Evolutionary conservation across 176 grass and related monocot genomes (phyloP), one percentile per base, ranked within the genome.

Genomic region (Oryza coarctata): DNA sequence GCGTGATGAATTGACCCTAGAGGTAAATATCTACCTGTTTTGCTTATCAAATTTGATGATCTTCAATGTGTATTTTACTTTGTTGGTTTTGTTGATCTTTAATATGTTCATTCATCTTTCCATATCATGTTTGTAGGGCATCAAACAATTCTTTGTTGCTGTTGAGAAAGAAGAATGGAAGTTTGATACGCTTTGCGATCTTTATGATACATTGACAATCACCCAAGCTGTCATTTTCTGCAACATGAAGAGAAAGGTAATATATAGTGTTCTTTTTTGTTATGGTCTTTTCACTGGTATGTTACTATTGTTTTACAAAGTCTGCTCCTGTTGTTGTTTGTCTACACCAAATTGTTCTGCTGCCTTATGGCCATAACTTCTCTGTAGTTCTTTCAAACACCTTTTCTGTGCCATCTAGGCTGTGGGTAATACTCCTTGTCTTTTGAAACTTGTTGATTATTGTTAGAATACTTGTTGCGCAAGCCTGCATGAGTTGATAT

Each of bases 181-280:
- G 84, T 98, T 98, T 76, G 95, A 98, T 76, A 98, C 95, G 0
- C 82, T 98, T 41, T 98, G 95, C 65, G 95, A 98, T 89, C 93
- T 98, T 63, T 95, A 98, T 73, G 95, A 98, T 75, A 98, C 95
- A 22, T 70, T 98, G 12, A 98, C 95, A 60, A 94, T 98, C 76
- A 99, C 96, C 20, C 96, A 99, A 85, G 95, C 90, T 69, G 95
- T 98, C 78, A 98, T 98, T 63, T 98, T 98, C 88, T 98, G 95
- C 85, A 98, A 98, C 68, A 95, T 90, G 1, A 98, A 98, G 74
- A 85, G 90, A 79, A 98, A 95, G 95, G 92, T 95, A 82, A 63
- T 12, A 12, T 77, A 5, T 36, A 14, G 3, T 28, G 2, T 0
- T 11, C 13, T 49, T 69, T 45, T 31, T 44, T 58, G 9, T n/a